phyloP scores from a whole-genome alignment of 108 stramenopile genomes.

The Conticribra guillardii region DNA sequence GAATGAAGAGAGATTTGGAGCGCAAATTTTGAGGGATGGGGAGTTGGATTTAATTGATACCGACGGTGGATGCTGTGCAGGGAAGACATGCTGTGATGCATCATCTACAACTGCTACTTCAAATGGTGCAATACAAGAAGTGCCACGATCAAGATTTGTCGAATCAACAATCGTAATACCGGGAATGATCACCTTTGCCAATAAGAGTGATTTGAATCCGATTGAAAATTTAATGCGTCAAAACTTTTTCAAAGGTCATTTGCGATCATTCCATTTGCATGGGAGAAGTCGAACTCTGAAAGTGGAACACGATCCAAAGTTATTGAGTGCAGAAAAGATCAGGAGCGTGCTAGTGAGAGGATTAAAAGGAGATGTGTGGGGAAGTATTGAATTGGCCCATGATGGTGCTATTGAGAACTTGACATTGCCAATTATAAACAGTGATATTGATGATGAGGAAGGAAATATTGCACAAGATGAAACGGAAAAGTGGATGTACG shows the following conservation, averaged over 20 bases:
- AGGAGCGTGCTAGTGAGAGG: conserved; percentile 26
- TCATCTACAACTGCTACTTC: conserved; percentile 13
- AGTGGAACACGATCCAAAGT: conserved; percentile 75
- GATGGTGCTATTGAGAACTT: conserved; percentile 63
- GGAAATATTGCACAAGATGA: conserved; percentile 18
- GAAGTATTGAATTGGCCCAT: conserved; percentile 45
- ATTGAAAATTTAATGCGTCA: conserved; percentile 54
- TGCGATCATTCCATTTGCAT: conserved; percentile 67
- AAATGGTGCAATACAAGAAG: conserved; percentile 17
- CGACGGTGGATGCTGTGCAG: conserved; percentile 1
- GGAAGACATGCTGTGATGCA: conserved; percentile 11
- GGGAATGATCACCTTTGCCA: conserved; percentile 22
- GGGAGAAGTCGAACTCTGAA: conserved; percentile 64
- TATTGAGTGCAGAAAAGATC: conserved; percentile 47
- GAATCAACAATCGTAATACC: conserved; percentile 65
- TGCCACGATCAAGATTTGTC: conserved; percentile 62
- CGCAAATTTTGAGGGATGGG: conserved; percentile 70
- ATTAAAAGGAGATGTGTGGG: conserved; percentile 32
- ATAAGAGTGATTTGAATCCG: conserved; percentile 1
- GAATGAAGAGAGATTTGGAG: conserved; percentile 62
- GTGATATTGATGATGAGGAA: conserved; percentile 20
- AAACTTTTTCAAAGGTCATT: conserved; percentile 61
- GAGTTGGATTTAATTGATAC: conserved; percentile 15
- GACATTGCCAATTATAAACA: conserved; percentile 54
- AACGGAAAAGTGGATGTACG: conserved; percentile 16